phyloP scores from a whole-genome alignment of 2,329 filamentous ascomycete genomes.

The Gyromitra esculenta region DNA sequence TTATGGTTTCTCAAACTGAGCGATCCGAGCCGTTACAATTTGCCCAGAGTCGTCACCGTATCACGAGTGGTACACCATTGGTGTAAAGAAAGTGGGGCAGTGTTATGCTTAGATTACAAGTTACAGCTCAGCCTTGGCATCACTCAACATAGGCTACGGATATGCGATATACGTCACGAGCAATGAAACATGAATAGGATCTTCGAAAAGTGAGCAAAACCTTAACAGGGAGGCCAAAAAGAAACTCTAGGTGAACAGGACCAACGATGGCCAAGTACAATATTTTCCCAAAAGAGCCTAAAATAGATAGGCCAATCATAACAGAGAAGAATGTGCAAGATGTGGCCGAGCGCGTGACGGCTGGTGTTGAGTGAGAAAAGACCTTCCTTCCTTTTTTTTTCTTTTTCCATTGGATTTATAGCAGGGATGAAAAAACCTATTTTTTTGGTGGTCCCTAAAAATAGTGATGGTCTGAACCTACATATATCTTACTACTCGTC shows the following conservation, averaged over 20 bases:
- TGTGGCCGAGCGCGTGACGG: not conserved
- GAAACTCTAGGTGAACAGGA: not conserved
- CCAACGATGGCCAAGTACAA: not conserved
- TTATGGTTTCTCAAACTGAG: not conserved
- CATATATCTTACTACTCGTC: not conserved
- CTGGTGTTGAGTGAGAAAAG: not conserved
- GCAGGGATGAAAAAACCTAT: not conserved
- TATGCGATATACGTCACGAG: not conserved
- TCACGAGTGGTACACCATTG: not conserved
- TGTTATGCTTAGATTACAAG: too few relatives aligned
- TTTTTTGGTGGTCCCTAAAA: not conserved
- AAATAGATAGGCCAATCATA: constrained; percentile 1
- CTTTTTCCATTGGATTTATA: not conserved
- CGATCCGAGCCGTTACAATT: not conserved
- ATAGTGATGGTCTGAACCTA: not conserved
- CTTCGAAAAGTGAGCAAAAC: constrained; percentile 1
- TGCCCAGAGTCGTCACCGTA: not conserved
- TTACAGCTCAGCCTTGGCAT: too few relatives aligned
- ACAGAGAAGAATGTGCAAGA: not conserved
- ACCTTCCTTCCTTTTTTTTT: not conserved
- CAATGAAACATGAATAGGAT: not conserved
- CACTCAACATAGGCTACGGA: too few relatives aligned
- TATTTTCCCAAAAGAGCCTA: not conserved
- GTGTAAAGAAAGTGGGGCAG: not conserved
- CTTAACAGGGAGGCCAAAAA: not conserved